Evolutionary conservation across 2,329 filamentous ascomycete species (phyloP).

Genomic region (Zymoseptoria tritici): DNA sequence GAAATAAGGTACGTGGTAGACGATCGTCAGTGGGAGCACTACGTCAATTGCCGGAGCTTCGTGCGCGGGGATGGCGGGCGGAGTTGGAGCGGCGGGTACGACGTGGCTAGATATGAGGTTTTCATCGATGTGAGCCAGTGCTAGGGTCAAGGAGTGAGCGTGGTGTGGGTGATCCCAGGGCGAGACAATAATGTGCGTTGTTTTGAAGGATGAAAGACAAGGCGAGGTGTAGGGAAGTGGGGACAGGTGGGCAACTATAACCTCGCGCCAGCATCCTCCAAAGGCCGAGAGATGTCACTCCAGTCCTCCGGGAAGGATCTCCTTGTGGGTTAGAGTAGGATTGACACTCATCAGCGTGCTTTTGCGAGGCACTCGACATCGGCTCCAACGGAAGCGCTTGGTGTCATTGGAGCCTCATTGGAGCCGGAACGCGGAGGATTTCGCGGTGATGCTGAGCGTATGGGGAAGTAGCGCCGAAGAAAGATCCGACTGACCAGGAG

Average conservation of each 20-base stretch:
- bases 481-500: background rate
- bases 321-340: background rate
- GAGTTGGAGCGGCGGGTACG: background rate
- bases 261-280: background rate
- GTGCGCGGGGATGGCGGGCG: background rate
- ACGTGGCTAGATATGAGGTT: background rate
- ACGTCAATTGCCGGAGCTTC: background rate
- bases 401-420: background rate
- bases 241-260: background rate
- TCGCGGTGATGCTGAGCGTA: background rate
- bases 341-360: background rate
- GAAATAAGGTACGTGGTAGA: background rate
- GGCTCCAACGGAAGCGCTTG: background rate
- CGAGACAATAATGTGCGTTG: background rate
- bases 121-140: background rate
- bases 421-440: background rate
- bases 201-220: background rate
- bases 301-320: background rate
- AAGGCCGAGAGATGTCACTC: background rate
- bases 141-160: background rate
- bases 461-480: conserved; percentile 1
- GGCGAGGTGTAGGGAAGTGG: background rate
- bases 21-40: background rate
- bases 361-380: background rate
- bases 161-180: background rate